phyloP scores from a whole-genome alignment of 208 protist species.

The Acanthamoeba sp. region DNA sequence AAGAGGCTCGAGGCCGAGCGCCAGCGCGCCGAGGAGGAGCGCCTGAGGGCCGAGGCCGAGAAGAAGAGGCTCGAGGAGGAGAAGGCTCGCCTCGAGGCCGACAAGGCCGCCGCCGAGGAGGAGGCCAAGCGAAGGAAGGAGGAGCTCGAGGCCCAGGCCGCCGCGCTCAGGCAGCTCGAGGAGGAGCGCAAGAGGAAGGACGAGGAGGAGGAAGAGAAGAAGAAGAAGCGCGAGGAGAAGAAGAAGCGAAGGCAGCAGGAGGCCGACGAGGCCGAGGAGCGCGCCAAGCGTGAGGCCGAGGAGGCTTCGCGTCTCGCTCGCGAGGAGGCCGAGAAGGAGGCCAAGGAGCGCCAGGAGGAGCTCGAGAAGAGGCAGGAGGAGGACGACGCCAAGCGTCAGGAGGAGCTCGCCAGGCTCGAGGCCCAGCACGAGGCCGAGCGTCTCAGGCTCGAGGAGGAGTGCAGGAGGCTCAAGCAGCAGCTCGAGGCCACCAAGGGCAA shows the following conservation, averaged over 20 bases:
- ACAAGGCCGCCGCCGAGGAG: constrained; percentile 46
- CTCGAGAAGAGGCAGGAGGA: constrained; percentile 13
- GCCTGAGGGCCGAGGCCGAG: constrained; percentile 27
- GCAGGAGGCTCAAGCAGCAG: constrained; percentile 34
- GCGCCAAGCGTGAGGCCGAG: constrained; percentile 46
- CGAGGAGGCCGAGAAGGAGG: constrained; percentile 66
- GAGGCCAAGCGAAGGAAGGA: constrained; percentile 44
- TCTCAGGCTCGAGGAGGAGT: constrained; percentile 42
- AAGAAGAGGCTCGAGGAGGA: constrained; percentile 61
- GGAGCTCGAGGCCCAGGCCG: constrained; percentile 30
- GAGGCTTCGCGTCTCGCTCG: constrained; percentile 5
- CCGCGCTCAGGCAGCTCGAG: constrained; percentile 55
- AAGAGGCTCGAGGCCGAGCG: constrained; percentile 47
- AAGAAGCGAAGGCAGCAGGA: constrained; percentile 46
- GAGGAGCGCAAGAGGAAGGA: constrained; percentile 3
- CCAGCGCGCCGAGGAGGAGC: constrained; percentile 57
- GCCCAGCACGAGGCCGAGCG: constrained; percentile 57
- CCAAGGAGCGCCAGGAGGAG: constrained; percentile 52
- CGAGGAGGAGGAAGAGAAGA: constrained; percentile 57
- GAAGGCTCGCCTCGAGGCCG: constrained; percentile 45
- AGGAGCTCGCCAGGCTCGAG: constrained; percentile 52
- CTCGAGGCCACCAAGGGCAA: constrained; percentile 65
- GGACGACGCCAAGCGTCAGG: constrained; percentile 33
- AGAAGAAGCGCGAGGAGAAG: constrained; percentile 65
- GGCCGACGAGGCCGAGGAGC: constrained; percentile 57